These are phyloP conservation scores for Rhodotorula toruloides DNA, from an alignment of 768 basidiomycete species.

Conservation along the genomic window DNA sequence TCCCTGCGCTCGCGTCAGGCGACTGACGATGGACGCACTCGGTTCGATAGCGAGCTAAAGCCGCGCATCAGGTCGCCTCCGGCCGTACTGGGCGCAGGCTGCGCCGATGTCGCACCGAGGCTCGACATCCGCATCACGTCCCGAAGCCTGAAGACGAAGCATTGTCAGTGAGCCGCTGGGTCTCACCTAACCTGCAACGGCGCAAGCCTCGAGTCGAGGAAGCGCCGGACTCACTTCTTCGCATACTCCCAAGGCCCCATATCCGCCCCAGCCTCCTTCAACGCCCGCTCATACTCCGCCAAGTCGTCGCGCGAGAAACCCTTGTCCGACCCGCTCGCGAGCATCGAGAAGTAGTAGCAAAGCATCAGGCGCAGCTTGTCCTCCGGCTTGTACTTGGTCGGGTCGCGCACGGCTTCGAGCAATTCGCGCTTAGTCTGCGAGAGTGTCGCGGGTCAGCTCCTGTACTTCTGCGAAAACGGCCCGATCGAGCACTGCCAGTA, in stretches of 20 bases:
- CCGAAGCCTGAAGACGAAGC: conserved; percentile 55
- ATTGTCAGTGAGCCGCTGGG: neutral
- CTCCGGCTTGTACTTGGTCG: conserved; percentile 61
- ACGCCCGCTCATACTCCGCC: conserved; percentile 75
- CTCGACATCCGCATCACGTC: conserved; percentile 91
- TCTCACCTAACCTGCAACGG: neutral
- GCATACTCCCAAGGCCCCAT: conserved; percentile 78
- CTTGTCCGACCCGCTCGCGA: conserved; percentile 54
- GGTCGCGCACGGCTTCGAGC: conserved; percentile 74
- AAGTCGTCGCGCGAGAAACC: conserved; percentile 81
- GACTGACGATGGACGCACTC: conserved; percentile 53
- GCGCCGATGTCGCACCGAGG: conserved; percentile 56
- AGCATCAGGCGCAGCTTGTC: conserved; percentile 92
- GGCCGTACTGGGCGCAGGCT: conserved; percentile 47
- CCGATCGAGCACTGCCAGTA: too few species aligned
- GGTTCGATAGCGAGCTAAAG: conserved; percentile 84
- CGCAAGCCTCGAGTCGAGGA: neutral
- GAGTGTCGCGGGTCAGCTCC: too few species aligned
- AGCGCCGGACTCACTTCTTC: conserved; percentile 52
- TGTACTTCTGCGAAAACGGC: too few species aligned
- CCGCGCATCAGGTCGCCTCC: conserved; percentile 88
- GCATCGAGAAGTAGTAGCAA: conserved; percentile 87
- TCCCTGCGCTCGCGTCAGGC: neutral
- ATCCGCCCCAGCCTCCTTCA: conserved; percentile 75
- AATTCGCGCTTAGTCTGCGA: conserved; percentile 67